Evolutionary conservation across 2,329 filamentous ascomycete species (phyloP), one percentile per base, ranked within the genome.

Genomic region (Colletotrichum australisinense): DNA sequence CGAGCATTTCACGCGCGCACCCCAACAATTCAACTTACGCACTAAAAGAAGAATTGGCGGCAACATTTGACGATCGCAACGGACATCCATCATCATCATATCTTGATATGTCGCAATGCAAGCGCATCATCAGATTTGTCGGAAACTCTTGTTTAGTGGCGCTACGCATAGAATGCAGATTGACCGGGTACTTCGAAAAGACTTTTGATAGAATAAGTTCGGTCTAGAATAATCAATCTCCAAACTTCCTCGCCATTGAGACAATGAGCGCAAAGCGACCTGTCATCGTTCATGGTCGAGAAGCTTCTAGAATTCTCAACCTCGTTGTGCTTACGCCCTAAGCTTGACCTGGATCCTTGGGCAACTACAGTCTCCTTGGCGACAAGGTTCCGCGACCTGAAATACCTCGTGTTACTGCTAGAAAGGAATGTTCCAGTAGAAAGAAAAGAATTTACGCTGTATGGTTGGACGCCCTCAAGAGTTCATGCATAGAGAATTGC

Each of bases 401-500:
- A 30, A 42, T 24, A n/a, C 22, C 35, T 12, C 8, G n/a, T 3
- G 3, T 26, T 16, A 8, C 22, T 8, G 16, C 11, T 28, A 4
- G 22, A 49, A 62, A 62, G 24, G 28, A 57, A 11, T 19, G 4
- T n/a, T 53, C 14, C 11, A 26, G 19, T 35, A 16, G 22, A 2
- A 6, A 12, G 28, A 12, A 49, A 1, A 30, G 6, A 2, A 3
- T 49, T 5, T 53, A 4, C 19, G 5, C 4, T 2, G 16, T 12
- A 5, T 11, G 16, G 32, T 9, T 24, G 42, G 19, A 49, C 42
- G 42, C 19, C 16, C 19, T 22, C 46, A 35, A 22, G 24, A 3
- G 9, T 1, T 5, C 16, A 14, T 9, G 7, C 7, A 3, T 16
- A 26, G 4, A 0, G 1, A 12, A 6, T 32, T 19, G 3, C 4